Evolutionary conservation across 2,329 filamentous ascomycete genomes (phyloP), one percentile per base, ranked within the genome.

Genomic region (Colletotrichum sp.): DNA sequence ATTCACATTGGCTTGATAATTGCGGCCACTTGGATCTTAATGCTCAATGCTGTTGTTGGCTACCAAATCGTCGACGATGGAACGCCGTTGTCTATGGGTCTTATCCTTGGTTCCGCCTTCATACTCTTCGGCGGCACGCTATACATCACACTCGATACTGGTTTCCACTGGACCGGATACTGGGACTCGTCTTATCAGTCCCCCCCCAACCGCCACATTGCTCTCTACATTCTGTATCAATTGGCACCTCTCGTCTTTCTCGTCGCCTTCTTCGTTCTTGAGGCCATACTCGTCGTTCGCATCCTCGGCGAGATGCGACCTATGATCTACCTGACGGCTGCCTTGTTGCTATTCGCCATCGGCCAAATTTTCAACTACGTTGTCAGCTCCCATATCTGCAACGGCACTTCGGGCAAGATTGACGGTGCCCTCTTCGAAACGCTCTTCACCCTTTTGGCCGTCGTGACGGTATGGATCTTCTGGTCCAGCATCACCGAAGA

Each of bases 401-500:
- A 93, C 26, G 95, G 95, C 60, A 95, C 96, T 1, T 82, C 88
- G 56, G 95, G 96, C 78, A 96, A 94, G 84, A 97, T 99, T 82
- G 96, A 99, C 82, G 97, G 97, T 66, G 92, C 96, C 8, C 86
- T 99, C 1, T 99, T 99, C 84, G 92, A 98, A 84, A 98, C 96
- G 0, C 87, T 98, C 8, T 98, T 99, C 87, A 98, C 96, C 1
- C 88, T 98, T 1, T 87, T 96, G 15, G 90, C 96, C 1, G 95
- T 99, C 6, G 89, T 95, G 21, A 92, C 92, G 85, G 87, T 98
- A 78, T 99, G 97, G 96, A 85, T 95, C 73, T 99, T 99, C 89
- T 99, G 97, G 97, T 98, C 96, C 62, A 98, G 96, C 87, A 99
- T 99, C 81, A 99, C 97, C 18, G 97, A 99, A 86, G 97, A 99